Evolutionary conservation across 495 filamentous ascomycete species (phyloP).

Genomic region (Xylaria palmicola): DNA sequence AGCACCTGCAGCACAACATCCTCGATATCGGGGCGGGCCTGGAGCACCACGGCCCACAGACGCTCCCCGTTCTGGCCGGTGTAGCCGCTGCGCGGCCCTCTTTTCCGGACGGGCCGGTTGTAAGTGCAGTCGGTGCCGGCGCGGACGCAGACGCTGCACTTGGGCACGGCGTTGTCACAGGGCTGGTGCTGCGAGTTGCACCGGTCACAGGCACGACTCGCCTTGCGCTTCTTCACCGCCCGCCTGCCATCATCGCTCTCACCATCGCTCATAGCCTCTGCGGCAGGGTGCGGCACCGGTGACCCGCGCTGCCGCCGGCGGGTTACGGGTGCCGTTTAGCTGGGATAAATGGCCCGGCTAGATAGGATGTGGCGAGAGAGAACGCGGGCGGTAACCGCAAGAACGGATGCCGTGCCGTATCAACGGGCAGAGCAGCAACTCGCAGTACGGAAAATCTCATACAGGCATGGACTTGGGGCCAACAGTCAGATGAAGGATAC

Average conservation of each 20-base stretch:
- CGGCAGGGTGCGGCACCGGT: conserved; percentile 18
- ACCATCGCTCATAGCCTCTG: conserved; percentile 36
- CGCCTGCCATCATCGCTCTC: conserved; percentile 33
- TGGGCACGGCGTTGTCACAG: conserved; percentile 32
- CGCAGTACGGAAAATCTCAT: not conserved
- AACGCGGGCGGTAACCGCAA: not conserved
- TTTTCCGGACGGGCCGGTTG: conserved; percentile 31
- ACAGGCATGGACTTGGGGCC: not conserved
- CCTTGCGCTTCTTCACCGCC: conserved; percentile 34
- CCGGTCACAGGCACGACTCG: conserved; percentile 34
- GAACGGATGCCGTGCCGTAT: conserved; percentile 1
- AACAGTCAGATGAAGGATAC: not conserved
- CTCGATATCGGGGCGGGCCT: conserved; percentile 30
- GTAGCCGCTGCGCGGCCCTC: conserved; percentile 34
- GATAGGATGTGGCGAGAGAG: not conserved
- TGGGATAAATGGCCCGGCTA: not conserved
- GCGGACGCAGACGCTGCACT: conserved; percentile 34
- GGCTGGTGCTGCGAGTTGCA: conserved; percentile 36
- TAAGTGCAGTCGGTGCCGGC: conserved; percentile 34
- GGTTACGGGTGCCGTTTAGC: not conserved
- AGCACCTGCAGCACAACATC: conserved; percentile 31
- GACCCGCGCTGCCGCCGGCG: conserved; percentile 13
- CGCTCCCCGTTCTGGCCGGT: conserved; percentile 36
- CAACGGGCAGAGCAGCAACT: not conserved
- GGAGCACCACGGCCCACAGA: conserved; percentile 31